Base-by-base conservation (phyloP, 1,284 basidiomycete genomes). In the Malassezia globosa region DNA sequence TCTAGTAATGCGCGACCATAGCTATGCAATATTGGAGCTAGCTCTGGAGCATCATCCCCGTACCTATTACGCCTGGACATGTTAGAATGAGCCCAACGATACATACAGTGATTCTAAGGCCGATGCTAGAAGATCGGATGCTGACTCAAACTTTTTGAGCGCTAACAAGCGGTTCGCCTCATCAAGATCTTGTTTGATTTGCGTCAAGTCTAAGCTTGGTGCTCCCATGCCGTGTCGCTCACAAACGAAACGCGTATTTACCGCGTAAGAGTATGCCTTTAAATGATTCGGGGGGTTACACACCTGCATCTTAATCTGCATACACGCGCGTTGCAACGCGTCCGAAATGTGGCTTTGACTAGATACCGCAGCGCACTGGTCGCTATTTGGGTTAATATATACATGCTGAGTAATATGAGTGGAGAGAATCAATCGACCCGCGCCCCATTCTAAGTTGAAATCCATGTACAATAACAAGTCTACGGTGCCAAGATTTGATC, bases 1-100 rank as follows among this genome's bases (percentile, higher is more conserved):
- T 69, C 66, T 3, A 70, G 56, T 31, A 70, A 43, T 18, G 61
- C 59, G 6, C 56, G 48, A n/a, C 67, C 67, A 47, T 70, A 70
- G 13, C 55, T 57, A 37, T 70, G 63, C 31, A 68, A 42, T 7
- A 70, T 41, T 16, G 67, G 67, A 2, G 66, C 67, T 0, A 70
- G 46, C 33, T 58, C 38, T 11, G 63, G 55, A 13, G 62, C 55
- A 31, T 70, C 60, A 39, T 68, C 65, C 1, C 47, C 58, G 23
- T 63, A 56, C 5, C 41, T 21, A 0, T 56, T 38, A 22, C 56
- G 48, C 26, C 58, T 54, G 34, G 16, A 13, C n/a, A n/a, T n/a
- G n/a, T n/a, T n/a, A n/a, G 2, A 38, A 37, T 31, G 46, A 16
- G 11, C 25, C 18, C 19, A 22, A 11, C 18, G 10, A 7, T 31